Evolutionary conservation across 2,329 filamentous ascomycete species (phyloP), one percentile per base, ranked within the genome.

Genomic region (Colletotrichum acutatum): DNA sequence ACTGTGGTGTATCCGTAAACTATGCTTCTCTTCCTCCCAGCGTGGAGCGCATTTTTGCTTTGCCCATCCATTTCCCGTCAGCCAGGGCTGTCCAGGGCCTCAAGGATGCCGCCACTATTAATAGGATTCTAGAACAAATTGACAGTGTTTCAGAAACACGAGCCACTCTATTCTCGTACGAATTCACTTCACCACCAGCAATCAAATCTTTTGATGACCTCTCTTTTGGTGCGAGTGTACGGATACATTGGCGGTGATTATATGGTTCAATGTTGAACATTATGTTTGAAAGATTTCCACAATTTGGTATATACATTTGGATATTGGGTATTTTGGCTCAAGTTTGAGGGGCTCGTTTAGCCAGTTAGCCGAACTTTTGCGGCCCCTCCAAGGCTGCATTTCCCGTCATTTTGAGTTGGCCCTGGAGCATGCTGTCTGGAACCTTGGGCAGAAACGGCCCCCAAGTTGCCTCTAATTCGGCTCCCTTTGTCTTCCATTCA

Each of bases 61-160:
- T 56, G 61, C 61, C 49, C 30, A 49, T 64, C 61, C 30, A 64
- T 64, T 54, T 49, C 63, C 67, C 67, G 19, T 59, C 22, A 37
- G 42, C 34, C 67, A 66, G 67, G 67, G 61, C 67, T 66, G 54
- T 49, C 61, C 62, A 57, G 34, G 59, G 32, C 14, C 12, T 34
- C 70, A 32, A 69, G 70, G 70, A 69, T 72, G 59, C 66, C 19
- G 32, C 60, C 70, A 14, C 70, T 72, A 72, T 72, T 72, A 72
- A 72, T 72, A 69, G 70, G 66, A 69, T 69, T 69, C 70, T 57
- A 72, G 70, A 72, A 72, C 70, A 69, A 28, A 72, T 72, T 69
- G 54, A 49, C 60, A 4, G 58, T 46, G 70, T 72, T 72, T 72
- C 70, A 69, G 70, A 72, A 72, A 69, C 70, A 72, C 59, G 26